Base-by-base conservation (phyloP, 495 filamentous ascomycete species). In the Peziza echinospora region DNA sequence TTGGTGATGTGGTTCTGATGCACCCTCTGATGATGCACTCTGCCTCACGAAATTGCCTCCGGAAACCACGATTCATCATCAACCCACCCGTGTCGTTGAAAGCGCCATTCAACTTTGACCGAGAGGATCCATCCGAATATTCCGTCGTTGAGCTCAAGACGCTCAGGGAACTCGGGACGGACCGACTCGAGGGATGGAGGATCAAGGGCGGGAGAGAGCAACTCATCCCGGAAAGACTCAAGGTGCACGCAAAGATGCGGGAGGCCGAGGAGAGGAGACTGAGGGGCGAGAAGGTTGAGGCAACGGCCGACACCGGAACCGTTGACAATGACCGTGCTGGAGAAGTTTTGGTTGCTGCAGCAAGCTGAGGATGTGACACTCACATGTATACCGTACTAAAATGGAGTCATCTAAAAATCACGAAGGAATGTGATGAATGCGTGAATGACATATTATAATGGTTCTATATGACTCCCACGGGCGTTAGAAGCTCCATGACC, bases 21-120 rank as follows among this genome's bases (percentile, higher is more conserved):
- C 79, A 83, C 51, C 77, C 78, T 41, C 61, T 82, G n/a, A 83
- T 80, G 77, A 61, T 80, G 48, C 77, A 83, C 60, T 72, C 70
- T 5, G 70, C 73, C 19, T 73, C 71, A 7, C 65, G 65, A 47
- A 82, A 82, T 52, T 63, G 69, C 46, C 51, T 72, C 47, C 64
- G 79, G 26, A 63, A 62, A 23, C 64, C 72, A 5, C 65, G 78
- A 13, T 72, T 82, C 51, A 82, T 82, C 58, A 84, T 77, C 39
- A 85, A 84, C 55, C 77, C 78, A 16, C 73, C 75, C 0, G 75
- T 81, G n/a, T 0, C 66, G 65, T 22, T 82, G 34, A 75, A 66
- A 23, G 62, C 73, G 57, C 76, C 77, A 10, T 80, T 82, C 57
- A 57, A 65, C 43, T 79, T 81, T 47, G 67, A 78, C 47, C 64